Evolutionary conservation across 169 alveolate species (phyloP).

Genomic region (Plasmodium ovale): DNA sequence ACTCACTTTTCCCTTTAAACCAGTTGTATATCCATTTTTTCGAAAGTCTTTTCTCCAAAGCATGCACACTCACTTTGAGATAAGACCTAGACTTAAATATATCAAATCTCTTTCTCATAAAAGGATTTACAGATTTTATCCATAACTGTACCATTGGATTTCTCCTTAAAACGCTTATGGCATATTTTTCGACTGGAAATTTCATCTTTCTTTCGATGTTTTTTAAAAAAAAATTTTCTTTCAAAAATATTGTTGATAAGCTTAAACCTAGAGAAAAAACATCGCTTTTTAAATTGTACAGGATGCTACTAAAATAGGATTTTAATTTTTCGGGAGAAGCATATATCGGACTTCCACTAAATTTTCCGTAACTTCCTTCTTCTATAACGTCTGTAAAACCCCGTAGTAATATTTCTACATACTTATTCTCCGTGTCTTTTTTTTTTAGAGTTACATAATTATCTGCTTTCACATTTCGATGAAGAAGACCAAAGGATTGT

Average conservation of each 20-base stretch:
- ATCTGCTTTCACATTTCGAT: slow-evolving; percentile 54
- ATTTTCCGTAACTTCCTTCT: slow-evolving; percentile 43
- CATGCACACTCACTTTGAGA: slow-evolving; percentile 18
- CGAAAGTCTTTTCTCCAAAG: slow-evolving; percentile 17
- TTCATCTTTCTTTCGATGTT: slow-evolving; percentile 17
- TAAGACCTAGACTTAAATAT: slow-evolving; percentile 41
- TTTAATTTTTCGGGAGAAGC: slow-evolving; percentile 51
- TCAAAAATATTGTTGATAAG: slow-evolving; percentile 36
- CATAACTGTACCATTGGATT: slow-evolving; percentile 62
- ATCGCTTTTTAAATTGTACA: slow-evolving; percentile 58
- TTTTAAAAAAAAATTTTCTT: slow-evolving; percentile 19
- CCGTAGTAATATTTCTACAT: slow-evolving; percentile 4
- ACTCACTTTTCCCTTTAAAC: slow-evolving; percentile 10
- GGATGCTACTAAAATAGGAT: slow-evolving; percentile 16
- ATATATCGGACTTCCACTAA: slow-evolving; percentile 46
- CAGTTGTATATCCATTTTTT: slow-evolving; percentile 45
- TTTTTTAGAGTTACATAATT: slow-evolving; percentile 9
- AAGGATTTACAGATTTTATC: slow-evolving; percentile 43
- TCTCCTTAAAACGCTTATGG: slow-evolving; percentile 11
- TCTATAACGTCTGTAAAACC: slow-evolving; percentile 25
- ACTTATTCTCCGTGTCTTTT: neutral
- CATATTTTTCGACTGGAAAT: slow-evolving; percentile 9
- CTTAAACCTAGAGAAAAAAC: slow-evolving; percentile 62
- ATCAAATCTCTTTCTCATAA: slow-evolving; percentile 18
- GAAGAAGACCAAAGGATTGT: slow-evolving; percentile 51